Conservation (phyloP, 1,284 basidiomycete species). For the Hymenochaete sp. region DNA sequence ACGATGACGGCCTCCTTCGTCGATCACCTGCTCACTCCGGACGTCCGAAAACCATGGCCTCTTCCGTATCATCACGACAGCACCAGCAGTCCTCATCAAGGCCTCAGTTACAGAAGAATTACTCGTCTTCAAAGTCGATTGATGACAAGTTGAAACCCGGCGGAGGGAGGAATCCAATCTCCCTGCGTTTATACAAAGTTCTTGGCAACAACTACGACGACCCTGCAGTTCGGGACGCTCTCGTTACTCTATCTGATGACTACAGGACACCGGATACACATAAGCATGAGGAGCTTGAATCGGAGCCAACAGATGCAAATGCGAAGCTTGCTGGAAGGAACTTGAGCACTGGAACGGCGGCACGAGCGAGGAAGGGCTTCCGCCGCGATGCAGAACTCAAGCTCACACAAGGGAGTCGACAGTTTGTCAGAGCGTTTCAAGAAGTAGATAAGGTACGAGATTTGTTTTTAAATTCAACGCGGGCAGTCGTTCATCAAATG, state of each 20-base stretch:
- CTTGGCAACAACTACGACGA: conserved; percentile 81
- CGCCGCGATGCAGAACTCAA: conserved; percentile 78
- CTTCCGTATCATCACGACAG: not conserved
- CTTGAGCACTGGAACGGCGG: conserved; percentile 43
- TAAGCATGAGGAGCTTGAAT: conserved; percentile 5
- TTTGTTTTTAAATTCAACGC: conserved; percentile 4
- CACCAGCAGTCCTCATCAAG: too few relatives aligned
- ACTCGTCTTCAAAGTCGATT: not conserved
- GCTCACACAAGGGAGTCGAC: conserved; percentile 69
- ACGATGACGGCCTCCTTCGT: too few relatives aligned
- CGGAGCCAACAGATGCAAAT: conserved; percentile 19
- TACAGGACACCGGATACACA: conserved; percentile 33
- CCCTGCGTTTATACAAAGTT: conserved; percentile 81
- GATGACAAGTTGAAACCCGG: conserved; percentile 5
- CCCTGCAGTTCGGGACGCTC: conserved; percentile 67
- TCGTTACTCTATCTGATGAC: conserved; percentile 75
- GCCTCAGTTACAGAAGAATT: not conserved
- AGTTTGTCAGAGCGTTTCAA: conserved; percentile 75
- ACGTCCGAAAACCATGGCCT: not conserved
- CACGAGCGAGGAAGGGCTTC: conserved; percentile 66
- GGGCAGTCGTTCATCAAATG: conserved; percentile 13
- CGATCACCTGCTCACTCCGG: conserved; percentile 1
- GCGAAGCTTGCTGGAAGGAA: conserved; percentile 22
- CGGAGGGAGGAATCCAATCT: conserved; percentile 69
- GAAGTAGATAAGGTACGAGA: conserved; percentile 79